phyloP scores from a whole-genome alignment of 768 basidiomycete genomes.

The Boletus sensibilis region DNA sequence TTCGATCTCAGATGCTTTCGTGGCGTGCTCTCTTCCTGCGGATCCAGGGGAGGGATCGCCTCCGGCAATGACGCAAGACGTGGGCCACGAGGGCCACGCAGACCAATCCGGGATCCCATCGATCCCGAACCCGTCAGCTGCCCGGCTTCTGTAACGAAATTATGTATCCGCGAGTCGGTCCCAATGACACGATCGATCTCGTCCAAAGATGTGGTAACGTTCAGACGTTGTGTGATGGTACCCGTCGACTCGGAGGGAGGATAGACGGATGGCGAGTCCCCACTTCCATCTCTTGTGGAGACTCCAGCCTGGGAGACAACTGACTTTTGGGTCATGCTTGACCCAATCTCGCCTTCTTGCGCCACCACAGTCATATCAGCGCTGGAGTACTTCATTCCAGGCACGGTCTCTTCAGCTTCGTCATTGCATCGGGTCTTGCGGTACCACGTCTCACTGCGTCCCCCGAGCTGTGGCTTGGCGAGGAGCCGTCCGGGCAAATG shows the following conservation, averaged over 20 bases:
- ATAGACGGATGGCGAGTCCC: constrained; percentile 28
- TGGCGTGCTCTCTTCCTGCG: constrained; percentile 25
- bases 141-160: constrained; percentile 26
- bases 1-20: constrained; percentile 20
- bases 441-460: constrained; percentile 29
- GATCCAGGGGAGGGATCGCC: constrained; percentile 2
- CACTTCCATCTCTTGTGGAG: constrained; percentile 9
- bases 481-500: constrained; percentile 19
- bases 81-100: constrained; percentile 24
- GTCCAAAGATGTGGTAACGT: constrained; percentile 21
- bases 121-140: constrained; percentile 16
- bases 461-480: constrained; percentile 25
- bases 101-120: constrained; percentile 14
- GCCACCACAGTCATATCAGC: constrained; percentile 29
- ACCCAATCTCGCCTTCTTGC: constrained; percentile 16
- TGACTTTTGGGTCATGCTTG: constrained; percentile 2
- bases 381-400: constrained; percentile 34
- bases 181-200: constrained; percentile 30
- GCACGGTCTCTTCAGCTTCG: constrained; percentile 26
- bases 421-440: constrained; percentile 27
- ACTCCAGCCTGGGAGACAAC: constrained; percentile 7
- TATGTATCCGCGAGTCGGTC: constrained; percentile 20
- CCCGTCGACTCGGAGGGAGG: constrained; percentile 24
- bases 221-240: constrained; percentile 21
- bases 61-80: constrained; percentile 19